phyloP scores from a whole-genome alignment of 2,329 filamentous ascomycete species.

The Fonsecaea erecta region DNA sequence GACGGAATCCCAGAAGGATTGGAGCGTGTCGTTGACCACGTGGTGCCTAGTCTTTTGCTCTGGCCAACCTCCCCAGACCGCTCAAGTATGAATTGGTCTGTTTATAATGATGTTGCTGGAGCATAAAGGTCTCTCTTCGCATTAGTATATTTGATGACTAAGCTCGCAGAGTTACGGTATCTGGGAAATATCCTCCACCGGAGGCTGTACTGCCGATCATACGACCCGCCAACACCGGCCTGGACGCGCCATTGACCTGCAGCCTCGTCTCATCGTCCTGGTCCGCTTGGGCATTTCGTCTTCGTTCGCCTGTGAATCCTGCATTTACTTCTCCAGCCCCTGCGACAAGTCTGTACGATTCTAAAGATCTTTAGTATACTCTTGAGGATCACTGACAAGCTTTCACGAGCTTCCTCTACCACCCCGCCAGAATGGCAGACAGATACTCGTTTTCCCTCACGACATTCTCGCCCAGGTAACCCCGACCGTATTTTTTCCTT shows the following conservation, averaged over 20 bases:
- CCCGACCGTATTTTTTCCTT: constrained; percentile 43
- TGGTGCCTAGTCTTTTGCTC: not conserved
- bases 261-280: constrained; percentile 21
- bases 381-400: not conserved
- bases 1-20: not conserved
- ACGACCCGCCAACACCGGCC: not conserved
- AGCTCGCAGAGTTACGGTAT: not conserved
- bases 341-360: not conserved
- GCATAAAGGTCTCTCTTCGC: no score
- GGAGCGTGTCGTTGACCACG: not conserved
- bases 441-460: constrained; percentile 99
- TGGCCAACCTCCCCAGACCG: no score
- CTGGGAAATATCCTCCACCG: not conserved
- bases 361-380: not conserved
- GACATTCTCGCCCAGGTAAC: constrained; percentile 98
- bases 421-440: constrained; percentile 75
- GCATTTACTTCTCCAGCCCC: not conserved
- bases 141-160: not conserved
- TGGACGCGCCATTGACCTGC: constrained; percentile 24
- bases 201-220: not conserved
- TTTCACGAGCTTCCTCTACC: not conserved
- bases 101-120: no score
- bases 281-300: not conserved
- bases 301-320: not conserved
- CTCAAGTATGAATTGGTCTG: no score